Evolutionary conservation across 192 early-diverging fungal genomes (phyloP).

Genomic region (Dispira simplex): DNA sequence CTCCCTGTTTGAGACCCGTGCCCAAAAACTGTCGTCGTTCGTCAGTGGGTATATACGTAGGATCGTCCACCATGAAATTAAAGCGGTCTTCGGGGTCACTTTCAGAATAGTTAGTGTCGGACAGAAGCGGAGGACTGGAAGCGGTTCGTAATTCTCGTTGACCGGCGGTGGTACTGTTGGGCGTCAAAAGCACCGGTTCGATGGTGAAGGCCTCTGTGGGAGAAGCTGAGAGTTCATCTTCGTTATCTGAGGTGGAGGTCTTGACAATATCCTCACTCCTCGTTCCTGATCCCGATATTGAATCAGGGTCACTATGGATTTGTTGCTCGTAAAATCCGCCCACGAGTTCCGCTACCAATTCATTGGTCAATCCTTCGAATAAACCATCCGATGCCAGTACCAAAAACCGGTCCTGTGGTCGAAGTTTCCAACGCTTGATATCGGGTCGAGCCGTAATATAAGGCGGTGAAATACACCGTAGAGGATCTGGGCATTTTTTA

Average conservation of each 20-base stretch:
- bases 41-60: background rate
- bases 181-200: too few relatives aligned
- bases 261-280: too few relatives aligned
- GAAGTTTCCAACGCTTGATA: background rate
- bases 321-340: constrained; percentile 4
- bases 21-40: constrained; percentile 1
- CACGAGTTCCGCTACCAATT: constrained; percentile 3
- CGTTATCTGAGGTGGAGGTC: too few relatives aligned
- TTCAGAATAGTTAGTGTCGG: background rate
- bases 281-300: too few relatives aligned
- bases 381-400: constrained; percentile 3
- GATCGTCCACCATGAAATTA: constrained; percentile 5
- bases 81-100: constrained; percentile 3
- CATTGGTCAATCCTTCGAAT: background rate
- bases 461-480: background rate
- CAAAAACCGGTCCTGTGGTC: constrained; percentile 6
- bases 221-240: too few relatives aligned
- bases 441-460: constrained; percentile 8
- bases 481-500: constrained; percentile 3
- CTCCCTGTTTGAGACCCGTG: background rate
- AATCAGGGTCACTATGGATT: too few relatives aligned
- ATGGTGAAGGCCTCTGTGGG: too few relatives aligned
- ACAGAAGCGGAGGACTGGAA: background rate
- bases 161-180: too few relatives aligned
- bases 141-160: background rate